Percentiles rank a stretch among this genome's conserved stretches.
Conservation (phyloP, 1,139 yeast genomes). For the Debaryomyces udenii region DNA sequence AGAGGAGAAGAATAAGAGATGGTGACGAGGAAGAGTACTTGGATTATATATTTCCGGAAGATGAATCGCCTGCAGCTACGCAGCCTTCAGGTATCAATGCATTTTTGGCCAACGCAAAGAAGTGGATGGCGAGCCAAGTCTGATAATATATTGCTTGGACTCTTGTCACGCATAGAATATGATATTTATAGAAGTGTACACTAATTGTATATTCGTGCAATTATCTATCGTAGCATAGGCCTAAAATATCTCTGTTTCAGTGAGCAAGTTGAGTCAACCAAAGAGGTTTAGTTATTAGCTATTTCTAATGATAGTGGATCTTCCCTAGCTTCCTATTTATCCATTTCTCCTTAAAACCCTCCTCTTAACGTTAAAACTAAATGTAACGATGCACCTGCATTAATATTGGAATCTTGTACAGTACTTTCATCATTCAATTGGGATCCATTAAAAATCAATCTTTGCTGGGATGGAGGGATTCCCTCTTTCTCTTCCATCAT, state of each 20-base stretch:
- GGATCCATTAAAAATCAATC: constrained; percentile 87
- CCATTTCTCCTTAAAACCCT: constrained; percentile 39
- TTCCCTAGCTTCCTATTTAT: not conserved
- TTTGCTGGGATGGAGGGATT: constrained; percentile 94
- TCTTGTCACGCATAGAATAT: too few relatives aligned
- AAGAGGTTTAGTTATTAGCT: not conserved
- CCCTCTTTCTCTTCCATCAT: constrained; percentile 97
- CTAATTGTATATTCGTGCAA: not conserved
- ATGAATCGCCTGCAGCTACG: constrained; percentile 32
- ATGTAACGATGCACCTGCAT: constrained; percentile 82
- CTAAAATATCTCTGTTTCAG: not conserved
- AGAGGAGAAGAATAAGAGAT: constrained; percentile 44
- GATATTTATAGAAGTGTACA: too few relatives aligned
- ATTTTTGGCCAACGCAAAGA: constrained; percentile 64
- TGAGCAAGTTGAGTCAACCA: not conserved
- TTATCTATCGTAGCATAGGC: constrained; percentile 1
- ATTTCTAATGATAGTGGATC: not conserved
- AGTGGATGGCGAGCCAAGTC: constrained; percentile 47
- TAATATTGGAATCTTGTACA: constrained; percentile 65
- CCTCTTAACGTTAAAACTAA: constrained; percentile 90
- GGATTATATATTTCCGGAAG: constrained; percentile 73
- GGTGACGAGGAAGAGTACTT: constrained; percentile 58
- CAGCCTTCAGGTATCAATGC: constrained; percentile 42
- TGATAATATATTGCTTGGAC: too few relatives aligned
- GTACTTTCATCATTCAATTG: constrained; percentile 84